Percentiles rank a stretch among this genome's conserved stretches.
These are phyloP conservation scores for Babesia gibsoni DNA, from an alignment of 169 alveolate genomes.

Conservation along the genomic window DNA sequence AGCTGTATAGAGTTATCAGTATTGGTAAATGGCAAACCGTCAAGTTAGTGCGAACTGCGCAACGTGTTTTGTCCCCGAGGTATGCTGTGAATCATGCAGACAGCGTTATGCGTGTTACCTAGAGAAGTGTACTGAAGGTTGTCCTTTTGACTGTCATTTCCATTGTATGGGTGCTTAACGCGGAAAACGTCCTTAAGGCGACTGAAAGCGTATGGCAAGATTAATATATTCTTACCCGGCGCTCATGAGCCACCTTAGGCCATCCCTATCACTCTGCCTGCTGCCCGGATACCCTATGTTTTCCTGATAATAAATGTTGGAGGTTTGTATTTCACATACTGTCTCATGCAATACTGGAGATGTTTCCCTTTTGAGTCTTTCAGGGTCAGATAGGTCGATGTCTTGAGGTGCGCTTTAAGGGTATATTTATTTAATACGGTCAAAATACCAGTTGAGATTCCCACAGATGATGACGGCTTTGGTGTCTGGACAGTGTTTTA, in stretches of 20 bases:
- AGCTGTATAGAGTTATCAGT: background rate
- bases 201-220: background rate
- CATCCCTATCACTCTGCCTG: slow-evolving; percentile 29
- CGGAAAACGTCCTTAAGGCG: slow-evolving; percentile 35
- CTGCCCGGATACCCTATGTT: slow-evolving; percentile 36
- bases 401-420: slow-evolving; percentile 43
- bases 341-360: slow-evolving; percentile 30
- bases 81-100: background rate
- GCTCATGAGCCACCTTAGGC: slow-evolving; percentile 12
- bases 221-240: slow-evolving; percentile 27
- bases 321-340: background rate
- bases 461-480: slow-evolving; percentile 36
- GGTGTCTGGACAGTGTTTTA: slow-evolving; percentile 1
- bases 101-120: background rate
- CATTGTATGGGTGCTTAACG: slow-evolving; percentile 18
- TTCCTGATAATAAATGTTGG: background rate
- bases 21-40: background rate
- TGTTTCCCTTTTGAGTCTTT: slow-evolving; percentile 15
- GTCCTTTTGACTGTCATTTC: background rate
- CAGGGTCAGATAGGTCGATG: slow-evolving; percentile 46
- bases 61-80: slow-evolving; percentile 42
- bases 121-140: slow-evolving; percentile 29
- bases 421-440: background rate
- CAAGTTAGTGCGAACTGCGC: slow-evolving; percentile 44
- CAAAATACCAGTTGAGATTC: slow-evolving; percentile 36